phyloP scores from a whole-genome alignment of 345 rosid species.

The Brassica rapa region DNA sequence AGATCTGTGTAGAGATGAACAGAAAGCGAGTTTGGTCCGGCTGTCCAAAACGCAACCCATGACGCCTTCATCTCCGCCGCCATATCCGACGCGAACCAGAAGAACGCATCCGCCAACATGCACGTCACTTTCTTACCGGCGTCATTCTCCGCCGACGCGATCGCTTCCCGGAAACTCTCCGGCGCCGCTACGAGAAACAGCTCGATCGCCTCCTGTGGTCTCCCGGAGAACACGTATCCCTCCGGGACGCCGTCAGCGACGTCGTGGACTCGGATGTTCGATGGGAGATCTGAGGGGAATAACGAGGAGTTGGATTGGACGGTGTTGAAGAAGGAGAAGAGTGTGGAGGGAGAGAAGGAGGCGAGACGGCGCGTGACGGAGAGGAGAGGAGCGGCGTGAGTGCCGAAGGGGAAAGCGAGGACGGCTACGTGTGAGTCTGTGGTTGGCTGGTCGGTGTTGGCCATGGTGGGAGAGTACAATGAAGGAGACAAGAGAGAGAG shows the following conservation, averaged over 20 bases:
- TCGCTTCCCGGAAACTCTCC: slow-evolving; percentile 31
- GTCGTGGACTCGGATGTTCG: slow-evolving; percentile 46
- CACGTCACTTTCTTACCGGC: slow-evolving; percentile 47
- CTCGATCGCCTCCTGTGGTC: slow-evolving; percentile 49
- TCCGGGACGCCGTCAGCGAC: slow-evolving; percentile 41
- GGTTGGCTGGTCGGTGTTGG: background rate
- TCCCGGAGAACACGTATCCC: slow-evolving; percentile 32
- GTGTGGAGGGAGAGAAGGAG: slow-evolving; percentile 37
- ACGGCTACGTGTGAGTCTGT: slow-evolving; percentile 48
- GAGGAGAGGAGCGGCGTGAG: slow-evolving; percentile 57
- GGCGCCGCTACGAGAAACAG: slow-evolving; percentile 50
- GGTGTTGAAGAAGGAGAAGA: slow-evolving; percentile 64
- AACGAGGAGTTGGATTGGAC: slow-evolving; percentile 40
- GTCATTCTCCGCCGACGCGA: slow-evolving; percentile 46
- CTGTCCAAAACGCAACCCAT: slow-evolving; percentile 55
- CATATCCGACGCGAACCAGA: slow-evolving; percentile 48
- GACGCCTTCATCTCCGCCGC: slow-evolving; percentile 42
- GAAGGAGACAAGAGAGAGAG: background rate
- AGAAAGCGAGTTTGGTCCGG: slow-evolving; percentile 47
- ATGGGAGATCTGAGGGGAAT: slow-evolving; percentile 28
- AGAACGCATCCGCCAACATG: slow-evolving; percentile 58
- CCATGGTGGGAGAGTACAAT: background rate
- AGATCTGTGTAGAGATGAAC: slow-evolving; percentile 49
- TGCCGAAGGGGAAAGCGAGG: slow-evolving; percentile 63
- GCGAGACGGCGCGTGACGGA: slow-evolving; percentile 51